Percentiles rank a stretch among this genome's conserved stretches.
These are phyloP conservation scores for Inga leiocalycina DNA, from an alignment of 306 rosid species.

Conservation along the genomic window DNA sequence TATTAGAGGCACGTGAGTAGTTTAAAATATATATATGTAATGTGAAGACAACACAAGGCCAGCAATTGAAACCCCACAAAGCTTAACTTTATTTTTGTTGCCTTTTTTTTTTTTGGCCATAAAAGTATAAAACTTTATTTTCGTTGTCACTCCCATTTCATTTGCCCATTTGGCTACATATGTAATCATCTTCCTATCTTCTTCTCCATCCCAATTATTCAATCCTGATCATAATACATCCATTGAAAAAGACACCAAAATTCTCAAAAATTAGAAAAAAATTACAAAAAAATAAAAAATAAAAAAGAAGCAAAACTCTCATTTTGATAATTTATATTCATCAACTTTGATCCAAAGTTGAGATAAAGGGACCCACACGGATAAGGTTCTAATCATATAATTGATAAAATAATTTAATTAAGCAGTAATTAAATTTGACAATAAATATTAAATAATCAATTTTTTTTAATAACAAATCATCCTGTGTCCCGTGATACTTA, in stretches of 20 bases:
- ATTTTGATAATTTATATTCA: neutral
- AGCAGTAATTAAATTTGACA: neutral
- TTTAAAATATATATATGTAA: neutral
- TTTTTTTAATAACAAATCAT: neutral
- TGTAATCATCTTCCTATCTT: neutral
- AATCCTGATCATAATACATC: neutral
- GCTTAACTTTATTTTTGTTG: neutral
- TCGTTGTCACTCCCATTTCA: neutral
- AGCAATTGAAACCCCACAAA: slow-evolving; percentile 1
- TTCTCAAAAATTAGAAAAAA: neutral
- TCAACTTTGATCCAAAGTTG: too few relatives aligned
- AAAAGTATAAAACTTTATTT: neutral
- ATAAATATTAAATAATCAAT: too few relatives aligned
- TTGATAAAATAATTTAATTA: too few relatives aligned
- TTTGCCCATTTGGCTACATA: neutral
- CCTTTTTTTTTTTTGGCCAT: too few relatives aligned
- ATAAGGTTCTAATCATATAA: too few relatives aligned
- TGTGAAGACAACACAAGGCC: neutral
- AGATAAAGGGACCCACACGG: too few relatives aligned
- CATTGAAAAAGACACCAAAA: neutral
- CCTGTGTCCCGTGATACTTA: neutral
- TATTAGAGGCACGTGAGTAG: neutral
- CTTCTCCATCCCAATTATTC: neutral
- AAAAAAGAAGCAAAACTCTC: neutral
- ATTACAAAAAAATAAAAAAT: neutral